These are phyloP conservation scores for Eimeria necatrix DNA, from an alignment of 169 alveolate genomes.

Conservation along the genomic window DNA sequence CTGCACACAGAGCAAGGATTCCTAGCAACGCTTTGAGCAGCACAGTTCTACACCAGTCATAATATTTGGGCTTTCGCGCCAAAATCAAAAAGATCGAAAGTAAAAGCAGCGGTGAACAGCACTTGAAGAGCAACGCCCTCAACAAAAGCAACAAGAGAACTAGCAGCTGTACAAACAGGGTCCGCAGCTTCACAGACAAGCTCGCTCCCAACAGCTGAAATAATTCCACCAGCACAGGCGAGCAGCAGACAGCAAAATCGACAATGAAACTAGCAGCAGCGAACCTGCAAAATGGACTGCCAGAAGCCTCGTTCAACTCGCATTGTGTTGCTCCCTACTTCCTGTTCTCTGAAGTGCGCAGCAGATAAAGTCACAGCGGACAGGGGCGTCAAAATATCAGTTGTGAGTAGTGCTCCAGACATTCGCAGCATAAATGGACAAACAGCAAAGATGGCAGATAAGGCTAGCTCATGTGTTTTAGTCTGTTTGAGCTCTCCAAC, in stretches of 20 bases:
- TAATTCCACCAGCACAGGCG: neutral
- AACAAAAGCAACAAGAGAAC: neutral
- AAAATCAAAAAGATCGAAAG: too few species aligned
- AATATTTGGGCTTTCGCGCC: neutral
- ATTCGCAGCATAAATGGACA: neutral
- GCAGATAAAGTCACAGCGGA: neutral
- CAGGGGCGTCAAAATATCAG: neutral
- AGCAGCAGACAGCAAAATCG: neutral
- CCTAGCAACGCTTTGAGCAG: neutral
- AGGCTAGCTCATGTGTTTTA: neutral
- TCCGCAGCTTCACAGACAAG: neutral
- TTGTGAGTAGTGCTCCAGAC: neutral
- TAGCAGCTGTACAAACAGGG: neutral
- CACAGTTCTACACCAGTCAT: neutral
- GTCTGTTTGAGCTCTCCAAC: neutral
- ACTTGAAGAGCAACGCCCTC: neutral
- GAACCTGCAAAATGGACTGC: conserved; percentile 76
- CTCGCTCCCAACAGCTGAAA: neutral
- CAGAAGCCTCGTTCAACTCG: conserved; percentile 82
- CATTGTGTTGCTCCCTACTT: conserved; percentile 77
- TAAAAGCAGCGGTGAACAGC: neutral
- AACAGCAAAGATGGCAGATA: neutral
- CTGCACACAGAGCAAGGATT: neutral
- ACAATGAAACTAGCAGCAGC: neutral
- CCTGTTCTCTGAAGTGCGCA: conserved; percentile 51